Evolutionary conservation across 352 stramenopile species (phyloP).

Genomic region (Globisporangium camurandrum): DNA sequence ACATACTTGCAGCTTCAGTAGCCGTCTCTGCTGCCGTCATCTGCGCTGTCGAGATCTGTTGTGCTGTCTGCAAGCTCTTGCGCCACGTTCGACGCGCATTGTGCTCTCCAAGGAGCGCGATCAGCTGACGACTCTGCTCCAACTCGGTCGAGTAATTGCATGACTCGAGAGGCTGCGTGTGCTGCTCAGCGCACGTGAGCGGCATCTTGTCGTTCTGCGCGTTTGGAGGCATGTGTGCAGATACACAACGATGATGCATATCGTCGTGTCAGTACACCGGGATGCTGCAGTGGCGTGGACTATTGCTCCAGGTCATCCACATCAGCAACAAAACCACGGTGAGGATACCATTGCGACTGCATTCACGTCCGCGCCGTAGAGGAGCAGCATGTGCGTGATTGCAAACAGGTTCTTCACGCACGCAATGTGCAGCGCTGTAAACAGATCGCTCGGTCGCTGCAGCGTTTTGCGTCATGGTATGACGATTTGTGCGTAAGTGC

Average conservation of each 20-base stretch:
- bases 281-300: no score
- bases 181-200: slow-evolving; percentile 36
- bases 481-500: no score
- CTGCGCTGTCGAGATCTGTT: no score
- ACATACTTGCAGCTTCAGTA: background rate
- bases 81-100: slow-evolving; percentile 52
- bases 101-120: slow-evolving; percentile 32
- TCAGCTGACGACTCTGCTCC: slow-evolving; percentile 26
- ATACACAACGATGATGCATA: no score
- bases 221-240: background rate
- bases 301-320: no score
- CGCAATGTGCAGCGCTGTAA: slow-evolving; percentile 56
- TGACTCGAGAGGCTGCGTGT: slow-evolving; percentile 9
- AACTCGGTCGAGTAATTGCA: background rate
- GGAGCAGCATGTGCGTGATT: slow-evolving; percentile 52
- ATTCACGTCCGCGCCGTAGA: slow-evolving; percentile 71
- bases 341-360: slow-evolving; percentile 39
- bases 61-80: slow-evolving; percentile 13
- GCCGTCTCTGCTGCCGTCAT: background rate
- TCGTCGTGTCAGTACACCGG: no score
- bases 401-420: slow-evolving; percentile 53
- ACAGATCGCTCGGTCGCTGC: slow-evolving; percentile 48
- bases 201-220: slow-evolving; percentile 62
- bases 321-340: no score
- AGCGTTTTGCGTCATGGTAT: background rate